A percentile compares a stretch with the other conserved stretches of the same genome.
phyloP scores from a whole-genome alignment of 768 basidiomycete species.

The Holtermannia corniformis region DNA sequence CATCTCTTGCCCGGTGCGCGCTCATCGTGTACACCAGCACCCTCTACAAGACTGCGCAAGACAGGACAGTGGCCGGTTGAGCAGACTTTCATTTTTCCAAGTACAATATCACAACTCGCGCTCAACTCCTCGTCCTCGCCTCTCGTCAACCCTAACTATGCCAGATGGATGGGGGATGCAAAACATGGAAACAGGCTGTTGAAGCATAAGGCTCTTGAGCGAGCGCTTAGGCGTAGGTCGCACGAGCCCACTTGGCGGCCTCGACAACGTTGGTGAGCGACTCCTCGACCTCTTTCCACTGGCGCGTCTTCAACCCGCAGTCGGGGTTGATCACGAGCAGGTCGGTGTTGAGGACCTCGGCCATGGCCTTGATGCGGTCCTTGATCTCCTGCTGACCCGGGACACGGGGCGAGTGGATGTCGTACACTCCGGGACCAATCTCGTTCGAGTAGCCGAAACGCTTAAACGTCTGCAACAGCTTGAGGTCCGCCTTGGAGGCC shows the following conservation, averaged over 20 bases:
- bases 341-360: conserved; percentile 65
- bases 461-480: conserved; percentile 90
- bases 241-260: conserved; percentile 88
- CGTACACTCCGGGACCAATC: conserved; percentile 94
- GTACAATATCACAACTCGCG: neutral
- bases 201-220: neutral
- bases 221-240: conserved; percentile 58
- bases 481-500: conserved; percentile 97
- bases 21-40: neutral
- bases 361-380: conserved; percentile 78
- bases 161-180: neutral
- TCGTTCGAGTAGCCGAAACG: conserved; percentile 90
- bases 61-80: neutral
- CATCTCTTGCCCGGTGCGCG: too few relatives aligned
- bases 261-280: conserved; percentile 77
- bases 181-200: neutral
- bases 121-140: neutral
- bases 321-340: conserved; percentile 92
- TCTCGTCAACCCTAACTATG: neutral
- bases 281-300: conserved; percentile 94
- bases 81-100: neutral
- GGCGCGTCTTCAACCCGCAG: conserved; percentile 97
- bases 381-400: conserved; percentile 87
- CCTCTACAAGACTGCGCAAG: neutral
- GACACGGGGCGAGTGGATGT: conserved; percentile 99